Evolutionary conservation across 1,139 yeast species (phyloP).

Genomic region (Candida neerlandica): DNA sequence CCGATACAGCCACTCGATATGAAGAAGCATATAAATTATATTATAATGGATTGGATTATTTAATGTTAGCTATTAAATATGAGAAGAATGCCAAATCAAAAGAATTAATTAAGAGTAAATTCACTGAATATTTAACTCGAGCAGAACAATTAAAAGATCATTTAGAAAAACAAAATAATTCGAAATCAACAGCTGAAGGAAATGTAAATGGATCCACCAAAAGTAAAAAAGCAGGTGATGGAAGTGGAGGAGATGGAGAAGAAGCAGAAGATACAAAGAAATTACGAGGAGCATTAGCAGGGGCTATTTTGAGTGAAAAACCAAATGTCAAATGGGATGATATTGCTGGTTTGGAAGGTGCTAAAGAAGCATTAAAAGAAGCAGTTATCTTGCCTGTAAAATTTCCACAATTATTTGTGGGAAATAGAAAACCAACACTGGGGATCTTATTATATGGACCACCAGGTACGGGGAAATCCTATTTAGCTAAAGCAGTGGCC

Average conservation of each 20-base stretch:
- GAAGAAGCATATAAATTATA: constrained; percentile 94
- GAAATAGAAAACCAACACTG: constrained; percentile 89
- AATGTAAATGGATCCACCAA: constrained; percentile 61
- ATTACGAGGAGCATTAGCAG: constrained; percentile 86
- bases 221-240: constrained; percentile 52
- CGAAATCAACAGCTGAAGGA: constrained; percentile 45
- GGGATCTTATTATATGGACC: constrained; percentile 96
- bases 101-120: constrained; percentile 84
- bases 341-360: constrained; percentile 92
- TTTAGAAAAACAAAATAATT: constrained; percentile 60
- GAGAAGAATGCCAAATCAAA: constrained; percentile 91
- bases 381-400: constrained; percentile 73
- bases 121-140: constrained; percentile 86
- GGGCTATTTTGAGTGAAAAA: constrained; percentile 87
- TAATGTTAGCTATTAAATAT: constrained; percentile 94
- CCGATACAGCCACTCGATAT: constrained; percentile 86
- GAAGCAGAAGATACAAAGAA: constrained; percentile 86
- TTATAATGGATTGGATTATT: constrained; percentile 90
- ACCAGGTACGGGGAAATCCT: constrained; percentile 98
- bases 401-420: constrained; percentile 92
- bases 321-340: constrained; percentile 96
- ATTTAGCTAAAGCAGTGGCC: constrained; percentile 96
- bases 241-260: constrained; percentile 62
- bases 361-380: constrained; percentile 95
- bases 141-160: constrained; percentile 96